Base-by-base conservation (phyloP, 2,329 filamentous ascomycete species). In the Balansia obtecta region DNA sequence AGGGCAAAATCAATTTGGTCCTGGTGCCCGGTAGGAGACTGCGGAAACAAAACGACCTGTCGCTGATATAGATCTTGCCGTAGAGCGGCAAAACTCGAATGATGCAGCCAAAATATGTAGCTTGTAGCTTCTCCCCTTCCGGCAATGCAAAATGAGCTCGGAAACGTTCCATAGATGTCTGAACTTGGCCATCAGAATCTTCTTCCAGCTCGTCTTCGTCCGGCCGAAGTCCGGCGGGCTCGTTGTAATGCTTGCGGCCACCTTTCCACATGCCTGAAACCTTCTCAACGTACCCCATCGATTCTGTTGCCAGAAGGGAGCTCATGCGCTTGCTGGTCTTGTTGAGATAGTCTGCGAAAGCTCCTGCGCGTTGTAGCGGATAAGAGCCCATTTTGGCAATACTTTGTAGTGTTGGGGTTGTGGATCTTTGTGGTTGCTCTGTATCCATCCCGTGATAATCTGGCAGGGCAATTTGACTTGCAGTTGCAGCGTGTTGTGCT, bases 211-310 rank as follows among this genome's bases (percentile, higher is more conserved):
- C 71, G n/a, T 79, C 74, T 15, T 80, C 76, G 43, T 81, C 76
- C 2, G 72, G 71, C 32, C 68, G 70, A 41, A 76, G 67, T 20
- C 70, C 75, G 43, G 69, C 65, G 2, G 74, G 73, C 42, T 79
- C 85, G 46, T 85, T 82, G 60, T 97, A 98, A 66, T 97, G 91
- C 60, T 85, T 89, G 58, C 85, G 83, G 12, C 88, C 88, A 34
- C 93, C 93, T 57, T 89, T 87, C 82, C 93, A 93, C 86, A 97
- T 97, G 38, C 89, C 91, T 0, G 91, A 95, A 0, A 97, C 90
- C 65, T 96, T 97, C 62, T 94, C 90, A 33, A 95, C 85, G 62
- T 97, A 97, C 1, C 88, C 89, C 83, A 95, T 95, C 0, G 91
- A 94, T 64, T 96, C 90, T 0, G 85, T 88, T 7, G 91, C 87